Conservation (phyloP, 2,329 filamentous ascomycete species). For the Ascochyta fabae region DNA sequence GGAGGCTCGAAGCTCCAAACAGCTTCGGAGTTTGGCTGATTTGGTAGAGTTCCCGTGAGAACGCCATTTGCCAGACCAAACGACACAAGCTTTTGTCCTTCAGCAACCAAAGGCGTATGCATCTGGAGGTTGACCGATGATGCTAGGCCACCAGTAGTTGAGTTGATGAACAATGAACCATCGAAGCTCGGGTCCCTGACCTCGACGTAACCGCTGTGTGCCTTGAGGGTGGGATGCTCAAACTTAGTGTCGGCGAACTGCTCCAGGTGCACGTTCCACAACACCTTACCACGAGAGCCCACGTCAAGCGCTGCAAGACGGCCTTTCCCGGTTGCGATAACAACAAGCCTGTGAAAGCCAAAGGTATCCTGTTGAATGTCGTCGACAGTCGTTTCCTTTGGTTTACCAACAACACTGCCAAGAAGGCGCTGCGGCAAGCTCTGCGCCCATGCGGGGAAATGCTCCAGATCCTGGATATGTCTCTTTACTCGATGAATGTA, state of each 20-base stretch:
- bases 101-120: slow-evolving; percentile 16
- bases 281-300: slow-evolving; percentile 72
- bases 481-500: slow-evolving; percentile 87
- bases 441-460: slow-evolving; percentile 76
- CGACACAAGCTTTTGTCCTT: slow-evolving; percentile 37
- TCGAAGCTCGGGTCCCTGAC: slow-evolving; percentile 34
- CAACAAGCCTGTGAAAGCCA: slow-evolving; percentile 84
- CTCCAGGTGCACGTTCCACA: slow-evolving; percentile 75
- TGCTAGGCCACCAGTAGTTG: slow-evolving; percentile 40
- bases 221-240: slow-evolving; percentile 61
- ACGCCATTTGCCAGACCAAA: slow-evolving; percentile 44
- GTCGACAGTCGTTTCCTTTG: slow-evolving; percentile 62
- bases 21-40: slow-evolving; percentile 30
- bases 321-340: slow-evolving; percentile 80
- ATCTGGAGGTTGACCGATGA: slow-evolving; percentile 26
- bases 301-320: slow-evolving; percentile 81
- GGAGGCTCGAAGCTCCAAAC: slow-evolving; percentile 77
- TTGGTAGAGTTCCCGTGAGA: slow-evolving; percentile 41
- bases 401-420: slow-evolving; percentile 59
- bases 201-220: slow-evolving; percentile 44
- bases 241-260: slow-evolving; percentile 65
- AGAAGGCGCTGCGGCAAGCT: slow-evolving; percentile 72
- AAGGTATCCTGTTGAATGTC: slow-evolving; percentile 74
- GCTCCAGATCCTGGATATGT: slow-evolving; percentile 77
- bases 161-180: slow-evolving; percentile 40